These are phyloP conservation scores for Venturiaceae sp. DNA, from an alignment of 2,329 filamentous ascomycete species.

Conservation along the genomic window DNA sequence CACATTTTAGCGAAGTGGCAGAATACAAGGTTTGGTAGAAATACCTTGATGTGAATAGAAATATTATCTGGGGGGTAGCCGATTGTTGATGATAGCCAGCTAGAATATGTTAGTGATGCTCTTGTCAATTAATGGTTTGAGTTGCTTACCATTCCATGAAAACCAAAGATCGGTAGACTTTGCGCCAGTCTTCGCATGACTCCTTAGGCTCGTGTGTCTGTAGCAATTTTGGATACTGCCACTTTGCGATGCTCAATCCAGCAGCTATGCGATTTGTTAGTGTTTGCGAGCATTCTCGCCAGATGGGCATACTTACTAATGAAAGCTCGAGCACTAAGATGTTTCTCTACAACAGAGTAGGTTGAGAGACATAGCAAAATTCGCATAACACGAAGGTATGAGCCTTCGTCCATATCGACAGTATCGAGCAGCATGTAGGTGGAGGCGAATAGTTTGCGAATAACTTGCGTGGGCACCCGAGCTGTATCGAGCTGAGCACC, in stretches of 20 bases:
- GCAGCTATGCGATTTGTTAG: not conserved
- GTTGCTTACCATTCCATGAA: conserved; percentile 2
- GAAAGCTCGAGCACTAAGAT: conserved; percentile 3
- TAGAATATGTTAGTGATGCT: not conserved
- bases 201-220: not conserved
- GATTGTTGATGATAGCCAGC: conserved; percentile 4
- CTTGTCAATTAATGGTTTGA: not conserved
- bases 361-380: conserved; percentile 1
- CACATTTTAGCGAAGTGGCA: not conserved
- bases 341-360: not conserved
- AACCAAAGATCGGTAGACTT: conserved; percentile 5
- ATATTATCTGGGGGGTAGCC: not conserved
- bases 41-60: not conserved
- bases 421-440: not conserved
- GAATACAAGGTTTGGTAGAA: not conserved
- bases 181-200: not conserved
- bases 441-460: conserved; percentile 6
- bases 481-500: conserved; percentile 10
- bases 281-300: not conserved
- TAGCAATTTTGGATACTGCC: not conserved
- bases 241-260: not conserved
- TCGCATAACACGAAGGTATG: not conserved
- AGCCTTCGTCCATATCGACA: not conserved
- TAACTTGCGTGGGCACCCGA: not conserved
- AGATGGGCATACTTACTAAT: not conserved